Evolutionary conservation across 1,284 basidiomycete species (phyloP), one percentile per base, ranked within the genome.

Genomic region (Cryptococcus neoformans): DNA sequence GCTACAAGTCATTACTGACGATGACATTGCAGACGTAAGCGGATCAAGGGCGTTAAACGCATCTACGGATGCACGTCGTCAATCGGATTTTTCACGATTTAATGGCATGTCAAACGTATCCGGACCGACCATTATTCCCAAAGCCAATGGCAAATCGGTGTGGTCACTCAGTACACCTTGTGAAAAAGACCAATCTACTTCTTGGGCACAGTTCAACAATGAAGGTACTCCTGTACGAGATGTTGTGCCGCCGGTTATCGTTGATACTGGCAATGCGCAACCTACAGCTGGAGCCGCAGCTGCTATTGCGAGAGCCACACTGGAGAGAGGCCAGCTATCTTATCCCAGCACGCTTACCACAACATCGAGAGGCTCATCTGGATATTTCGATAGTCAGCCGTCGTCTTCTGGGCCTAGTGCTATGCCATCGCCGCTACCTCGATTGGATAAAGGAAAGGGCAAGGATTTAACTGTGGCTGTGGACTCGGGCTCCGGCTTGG

Each of bases 121-220:
- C 37, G 51, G 59, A 3, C 49, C 60, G 12, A 51, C 52, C 36
- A 53, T 53, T 34, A 49, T 59, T 16, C 55, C 49, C 38, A 60
- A 58, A 34, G 55, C 58, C 14, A 59, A 62, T 39, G 55, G 52
- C 28, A 62, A 57, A 49, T 62, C 66, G 0, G 58, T 62, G 12
- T 74, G 67, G 67, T 57, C 65, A 2, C 55, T 69, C 6, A 55
- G 57, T 7, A 70, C 67, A 3, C 68, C 68, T 0, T 62, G 56
- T 4, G 54, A 56, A 37, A 61, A 67, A 37, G 42, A 50, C 44
- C 54, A 42, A n/a, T 40, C 36, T 8, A 44, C 37, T 17, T 45
- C 62, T 2, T 70, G 69, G 69, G 62, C 64, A 9, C 53, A 54
- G 49, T 66, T 66, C 39, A 56, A 54, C 39, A 35, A 41, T 12